Base-by-base conservation (phyloP, 805 yeast genomes). In the Candida vaughaniae region DNA sequence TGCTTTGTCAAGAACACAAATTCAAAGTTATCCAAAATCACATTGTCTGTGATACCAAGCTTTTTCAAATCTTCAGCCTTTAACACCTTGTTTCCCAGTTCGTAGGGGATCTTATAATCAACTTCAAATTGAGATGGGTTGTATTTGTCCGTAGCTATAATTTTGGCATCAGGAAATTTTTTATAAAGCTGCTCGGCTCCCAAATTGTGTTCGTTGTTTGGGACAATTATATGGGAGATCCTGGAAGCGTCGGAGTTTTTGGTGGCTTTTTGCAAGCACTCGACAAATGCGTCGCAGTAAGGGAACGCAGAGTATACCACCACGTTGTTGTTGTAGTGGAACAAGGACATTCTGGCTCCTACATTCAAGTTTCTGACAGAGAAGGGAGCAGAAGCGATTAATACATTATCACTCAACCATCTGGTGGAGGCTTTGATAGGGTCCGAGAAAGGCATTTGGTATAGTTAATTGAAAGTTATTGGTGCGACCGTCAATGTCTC, bases 191-290 rank as follows among this genome's bases (percentile, higher is more conserved):
- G 69, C 16, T 56, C 50, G 9, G 80, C 75, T 2, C 82, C 85
- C 75, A 81, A 58, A 1, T 83, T 77, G 51, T 82, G 89, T 45
- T 78, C 84, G 20, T 45, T 48, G 48, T 82, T 85, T 3, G 88
- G 87, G 28, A 82, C 66, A 27, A 83, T 65, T 20, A 79, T 60
- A 43, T 77, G 73, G 1, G 72, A 53, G 23, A 79, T 66, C 16
- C 68, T 65, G 39, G 47, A 50, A 29, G 56, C 55, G 1, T 64
- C 57, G 2, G 56, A 53, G 11, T 59, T 59, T 5, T 61, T 64
- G 1, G 63, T 52, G 6, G 60, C 45, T 16, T 60, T 41, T 22
- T 52, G 43, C 38, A 78, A 42, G 1, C 73, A 65, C 22, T 57
- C 56, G 17, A 60, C 59, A 6, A 74, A 71, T 16, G 60, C 69